Evolutionary conservation across 2,329 filamentous ascomycete species (phyloP), one percentile per base, ranked within the genome.

Genomic region (Botryotinia narcissicola): DNA sequence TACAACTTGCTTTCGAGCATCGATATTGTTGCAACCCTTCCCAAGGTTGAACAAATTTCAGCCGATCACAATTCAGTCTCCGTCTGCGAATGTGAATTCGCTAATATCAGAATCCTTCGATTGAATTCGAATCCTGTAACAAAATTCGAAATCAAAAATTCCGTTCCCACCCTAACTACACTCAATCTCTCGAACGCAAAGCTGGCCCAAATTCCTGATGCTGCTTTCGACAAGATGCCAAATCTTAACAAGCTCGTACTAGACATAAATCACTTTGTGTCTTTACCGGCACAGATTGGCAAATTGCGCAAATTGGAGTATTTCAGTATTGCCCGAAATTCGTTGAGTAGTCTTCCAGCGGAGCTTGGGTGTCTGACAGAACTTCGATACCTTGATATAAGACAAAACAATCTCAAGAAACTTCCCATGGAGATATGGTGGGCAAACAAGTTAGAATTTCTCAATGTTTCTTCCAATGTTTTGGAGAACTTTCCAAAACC

Each of bases 341-440:
- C 92, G 0, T 87, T 99, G 5, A 93, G 91, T 74, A 91, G 93
- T 77, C 85, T 99, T 44, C 96, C 96, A 6, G 83, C 92, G 0
- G 94, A 97, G 77, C 94, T 99, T 77, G 96, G 96, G 8, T 95
- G 93, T 76, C 86, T 99, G 37, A 89, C 87, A 0, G 95, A 98
- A 81, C 86, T 99, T 75, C 91, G 90, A 71, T 92, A 94, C 75
- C 86, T 99, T 59, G 95, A 99, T 80, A 88, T 98, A 29, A 89
- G 95, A 76, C 94, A 96, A 80, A 99, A 98, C 84, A 99, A 98
- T 80, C 88, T 99, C 73, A 92, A 91, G 76, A 92, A 92, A 79
- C 85, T 99, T 46, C 96, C 96, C 2, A 90, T 93, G 80, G 96
- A 99, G 80, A 87, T 99, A n/a, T 99, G 96, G 96, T 95, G 93